phyloP scores from a whole-genome alignment of 768 basidiomycete species.

The Lactifluus hygrophoroides region DNA sequence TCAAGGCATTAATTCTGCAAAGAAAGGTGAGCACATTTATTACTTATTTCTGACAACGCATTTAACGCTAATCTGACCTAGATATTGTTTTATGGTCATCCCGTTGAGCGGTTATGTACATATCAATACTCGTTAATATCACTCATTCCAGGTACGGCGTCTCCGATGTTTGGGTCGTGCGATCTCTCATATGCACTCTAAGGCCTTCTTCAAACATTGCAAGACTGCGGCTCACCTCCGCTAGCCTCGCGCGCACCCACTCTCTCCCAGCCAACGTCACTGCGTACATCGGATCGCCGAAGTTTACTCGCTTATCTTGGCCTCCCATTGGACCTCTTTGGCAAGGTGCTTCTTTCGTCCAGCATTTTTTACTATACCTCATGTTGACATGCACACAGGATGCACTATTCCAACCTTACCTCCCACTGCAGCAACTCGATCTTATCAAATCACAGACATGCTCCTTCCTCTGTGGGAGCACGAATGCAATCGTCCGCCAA shows the following conservation, averaged over 20 bases:
- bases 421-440: slow-evolving; percentile 92
- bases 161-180: background rate
- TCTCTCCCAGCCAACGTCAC: slow-evolving; percentile 63
- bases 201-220: slow-evolving; percentile 83
- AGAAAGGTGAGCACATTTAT: slow-evolving; percentile 53
- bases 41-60: background rate
- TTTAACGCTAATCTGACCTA: slow-evolving; percentile 27
- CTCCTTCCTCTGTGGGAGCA: slow-evolving; percentile 91
- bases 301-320: slow-evolving; percentile 91
- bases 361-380: background rate
- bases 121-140: slow-evolving; percentile 98
- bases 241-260: slow-evolving; percentile 54
- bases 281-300: slow-evolving; percentile 82
- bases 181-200: background rate
- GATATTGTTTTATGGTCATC: slow-evolving; percentile 97
- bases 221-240: slow-evolving; percentile 86
- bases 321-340: slow-evolving; percentile 89
- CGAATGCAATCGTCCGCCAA: slow-evolving; percentile 90
- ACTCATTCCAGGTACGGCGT: slow-evolving; percentile 66
- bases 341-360: slow-evolving; percentile 46
- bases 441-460: slow-evolving; percentile 60
- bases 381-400: slow-evolving; percentile 38
- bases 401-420: slow-evolving; percentile 95
- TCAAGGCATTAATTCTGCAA: slow-evolving; percentile 92
- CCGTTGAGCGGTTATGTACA: slow-evolving; percentile 91